Base-by-base conservation (phyloP, 2,329 filamentous ascomycete species). In the Colletotrichum spaethianum region DNA sequence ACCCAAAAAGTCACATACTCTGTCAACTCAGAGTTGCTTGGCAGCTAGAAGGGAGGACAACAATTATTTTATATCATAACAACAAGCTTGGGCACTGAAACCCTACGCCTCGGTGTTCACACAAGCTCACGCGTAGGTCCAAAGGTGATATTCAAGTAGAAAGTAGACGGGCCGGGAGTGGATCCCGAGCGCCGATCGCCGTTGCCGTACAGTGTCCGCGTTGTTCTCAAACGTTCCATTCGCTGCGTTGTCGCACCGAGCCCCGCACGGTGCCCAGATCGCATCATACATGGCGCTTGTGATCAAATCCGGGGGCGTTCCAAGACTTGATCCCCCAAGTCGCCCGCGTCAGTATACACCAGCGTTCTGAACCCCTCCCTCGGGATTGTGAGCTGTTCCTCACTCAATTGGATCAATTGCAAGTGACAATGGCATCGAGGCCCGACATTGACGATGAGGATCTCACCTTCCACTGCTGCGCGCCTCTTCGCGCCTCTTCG, bases 401-500 rank as follows among this genome's bases (percentile, higher is more conserved):
- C 6, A 12, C 38, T 18, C 40, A 42, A 6, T 63, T 1, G 20
- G 14, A 26, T n/a, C 31, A 16, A 6, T 63, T 1, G 20, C 20
- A 26, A 12, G 3, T 7, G 23, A 23, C 23, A 20, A 74, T 71
- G 71, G 14, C 57, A 1, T 48, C 67, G 2, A 40, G 57, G 3
- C 8, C 31, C n/a, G 56, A 72, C 28, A 63, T 77, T 48, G 82
- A 84, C 72, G 79, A 80, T 60, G 82, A 84, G 64, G 82, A 83
- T 60, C 79, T 81, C 63, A 77, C 77, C 9, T 61, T 75, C 46
- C 79, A 79, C 57, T 85, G 83, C 79, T 85, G 85, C 77, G 80
- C 79, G 38, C 80, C 84, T 18, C 74, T 87, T 18, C 74, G 77
- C 1, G 74, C 73, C 57, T 67, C 77, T 4, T 77, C 79, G 14